Percentiles rank a stretch among this genome's conserved stretches.
Conservation (phyloP, 345 rosid species). For the Lenwebbia sp. region DNA sequence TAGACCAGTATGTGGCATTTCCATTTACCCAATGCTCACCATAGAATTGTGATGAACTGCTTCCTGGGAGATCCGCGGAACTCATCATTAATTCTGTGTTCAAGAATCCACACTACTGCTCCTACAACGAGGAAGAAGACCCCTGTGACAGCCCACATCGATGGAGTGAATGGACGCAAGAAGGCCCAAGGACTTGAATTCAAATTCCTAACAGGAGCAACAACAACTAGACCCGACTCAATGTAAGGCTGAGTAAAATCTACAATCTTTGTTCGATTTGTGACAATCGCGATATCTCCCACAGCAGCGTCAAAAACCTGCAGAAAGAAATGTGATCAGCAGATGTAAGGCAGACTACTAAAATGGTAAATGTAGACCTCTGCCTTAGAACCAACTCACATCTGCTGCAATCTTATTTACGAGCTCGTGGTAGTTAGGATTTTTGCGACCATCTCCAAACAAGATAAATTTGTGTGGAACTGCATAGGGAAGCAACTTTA, state of each 20-base stretch:
- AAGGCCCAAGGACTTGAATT: constrained; percentile 72
- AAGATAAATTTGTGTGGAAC: constrained; percentile 64
- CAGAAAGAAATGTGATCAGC: constrained; percentile 4
- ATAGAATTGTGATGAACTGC: constrained; percentile 56
- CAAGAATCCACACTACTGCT: constrained; percentile 82
- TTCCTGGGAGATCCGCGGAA: constrained; percentile 79
- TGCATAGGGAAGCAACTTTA: constrained; percentile 57
- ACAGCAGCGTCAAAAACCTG: constrained; percentile 78
- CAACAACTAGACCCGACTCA: constrained; percentile 87
- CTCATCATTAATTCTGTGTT: constrained; percentile 79
- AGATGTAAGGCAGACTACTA: background rate
- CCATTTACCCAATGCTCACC: constrained; percentile 31
- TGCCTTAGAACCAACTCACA: constrained; percentile 33
- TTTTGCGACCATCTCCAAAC: constrained; percentile 71
- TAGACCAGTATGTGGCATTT: background rate
- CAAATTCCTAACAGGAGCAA: constrained; percentile 64
- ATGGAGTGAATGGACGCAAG: constrained; percentile 62
- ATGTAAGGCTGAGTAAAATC: constrained; percentile 89
- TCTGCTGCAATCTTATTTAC: constrained; percentile 41
- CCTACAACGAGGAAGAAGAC: constrained; percentile 66
- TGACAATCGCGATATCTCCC: constrained; percentile 74
- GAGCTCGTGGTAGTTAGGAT: constrained; percentile 62
- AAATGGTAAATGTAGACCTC: background rate
- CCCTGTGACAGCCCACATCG: constrained; percentile 80
- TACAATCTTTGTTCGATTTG: constrained; percentile 54